phyloP scores from a whole-genome alignment of 2,329 filamentous ascomycete species.

The Mycogone perniciosa region DNA sequence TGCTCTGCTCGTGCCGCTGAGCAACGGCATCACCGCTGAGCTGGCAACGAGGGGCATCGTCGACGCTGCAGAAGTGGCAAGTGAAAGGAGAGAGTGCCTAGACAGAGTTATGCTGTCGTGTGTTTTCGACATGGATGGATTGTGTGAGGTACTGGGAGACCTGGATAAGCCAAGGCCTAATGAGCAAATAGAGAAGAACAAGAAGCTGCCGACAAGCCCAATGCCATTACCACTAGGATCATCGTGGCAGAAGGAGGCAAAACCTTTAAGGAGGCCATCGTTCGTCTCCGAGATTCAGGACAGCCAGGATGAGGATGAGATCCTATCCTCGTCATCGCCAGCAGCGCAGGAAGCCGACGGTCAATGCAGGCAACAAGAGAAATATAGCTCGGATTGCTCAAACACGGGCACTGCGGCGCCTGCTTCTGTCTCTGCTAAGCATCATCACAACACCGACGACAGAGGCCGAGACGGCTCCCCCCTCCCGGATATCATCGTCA shows the following conservation, averaged over 20 bases:
- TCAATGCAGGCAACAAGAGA: neutral
- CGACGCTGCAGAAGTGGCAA: conserved; percentile 13
- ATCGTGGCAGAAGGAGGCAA: neutral
- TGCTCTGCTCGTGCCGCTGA: conserved; percentile 35
- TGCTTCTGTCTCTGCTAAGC: neutral
- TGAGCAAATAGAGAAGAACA: conserved; percentile 14
- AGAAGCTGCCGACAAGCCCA: neutral
- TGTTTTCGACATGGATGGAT: conserved; percentile 53
- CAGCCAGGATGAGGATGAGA: conserved; percentile 28
- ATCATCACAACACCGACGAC: neutral
- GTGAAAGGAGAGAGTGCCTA: conserved; percentile 31
- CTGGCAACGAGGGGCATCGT: conserved; percentile 16
- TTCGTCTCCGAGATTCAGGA: conserved; percentile 25
- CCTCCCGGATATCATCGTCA: conserved; percentile 36
- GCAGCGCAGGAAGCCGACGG: neutral
- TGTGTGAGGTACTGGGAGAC: conserved; percentile 52
- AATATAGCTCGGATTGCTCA: too few species aligned
- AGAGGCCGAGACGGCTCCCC: neutral
- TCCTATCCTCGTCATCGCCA: conserved; percentile 4
- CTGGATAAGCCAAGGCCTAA: conserved; percentile 26
- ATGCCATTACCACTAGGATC: neutral
- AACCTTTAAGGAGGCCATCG: neutral
- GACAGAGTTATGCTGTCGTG: conserved; percentile 47
- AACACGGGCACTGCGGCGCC: too few species aligned
- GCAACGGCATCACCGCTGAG: conserved; percentile 34